Evolutionary conservation across 2,329 filamentous ascomycete species (phyloP), one percentile per base, ranked within the genome.

Genomic region (Colletotrichum sp.): DNA sequence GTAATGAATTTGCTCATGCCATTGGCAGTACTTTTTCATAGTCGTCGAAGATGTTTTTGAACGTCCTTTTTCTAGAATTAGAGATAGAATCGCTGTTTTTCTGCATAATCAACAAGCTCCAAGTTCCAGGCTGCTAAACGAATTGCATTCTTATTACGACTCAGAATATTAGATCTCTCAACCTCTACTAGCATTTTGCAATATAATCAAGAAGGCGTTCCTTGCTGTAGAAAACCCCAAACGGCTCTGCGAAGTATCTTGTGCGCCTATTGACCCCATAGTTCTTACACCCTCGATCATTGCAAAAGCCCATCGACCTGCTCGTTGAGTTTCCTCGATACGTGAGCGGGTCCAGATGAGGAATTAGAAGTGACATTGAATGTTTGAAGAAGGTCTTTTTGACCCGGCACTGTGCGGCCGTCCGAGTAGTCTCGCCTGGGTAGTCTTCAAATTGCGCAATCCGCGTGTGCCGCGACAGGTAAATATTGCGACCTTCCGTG

Each of bases 31-130:
- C 36, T 4, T 21, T 49, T 13, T 12, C 18, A 49, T 49, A 1
- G 6, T 49, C 1, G 1, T 49, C 36, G 39, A 7, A 6, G n/a
- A 21, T 12, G 5, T 26, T 26, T 26, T 5, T 26, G 24, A 26
- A 26, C 24, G 24, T 5, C 24, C 24, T 26, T 26, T 26, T 26
- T 26, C 24, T 26, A 26, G 24, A 26, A 26, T 26, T 26, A 26
- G 5, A 26, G 24, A 5, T 26, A 26, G 5, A 26, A 26, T 5
- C 24, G 5, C 24, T 26, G 24, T 5, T 13, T 49, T 8, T 6
- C 44, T 21, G 10, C 44, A 2, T 13, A 0, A 13, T 13, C 4
- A n/a, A 21, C n/a, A 49, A 49, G 18, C 10, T 18, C n/a, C 0
- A 13, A 13, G 44, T 49, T 3, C 10, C n/a, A 49, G n/a, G 6